phyloP scores from a whole-genome alignment of 2,329 filamentous ascomycete species.

The Ascochyta lentis region DNA sequence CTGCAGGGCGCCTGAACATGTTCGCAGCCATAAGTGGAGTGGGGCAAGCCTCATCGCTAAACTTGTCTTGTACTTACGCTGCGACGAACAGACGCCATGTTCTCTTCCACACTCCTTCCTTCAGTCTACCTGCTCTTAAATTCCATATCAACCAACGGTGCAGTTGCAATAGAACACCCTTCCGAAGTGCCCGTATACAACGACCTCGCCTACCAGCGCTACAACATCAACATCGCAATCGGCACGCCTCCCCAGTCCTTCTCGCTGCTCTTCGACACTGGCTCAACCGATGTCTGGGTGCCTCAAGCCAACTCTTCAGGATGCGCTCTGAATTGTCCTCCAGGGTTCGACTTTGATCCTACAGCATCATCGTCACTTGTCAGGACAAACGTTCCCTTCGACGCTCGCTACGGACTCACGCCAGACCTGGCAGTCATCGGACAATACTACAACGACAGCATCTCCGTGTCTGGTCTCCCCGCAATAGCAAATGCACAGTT shows the following conservation, averaged over 20 bases:
- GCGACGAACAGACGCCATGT: not conserved
- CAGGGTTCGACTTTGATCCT: conserved; percentile 6
- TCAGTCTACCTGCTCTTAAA: not conserved
- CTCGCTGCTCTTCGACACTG: conserved; percentile 19
- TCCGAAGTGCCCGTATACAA: conserved; percentile 6
- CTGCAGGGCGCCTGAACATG: not conserved
- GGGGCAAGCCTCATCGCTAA: not conserved
- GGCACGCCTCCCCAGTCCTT: conserved; percentile 20
- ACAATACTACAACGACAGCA: conserved; percentile 21
- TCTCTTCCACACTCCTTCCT: not conserved
- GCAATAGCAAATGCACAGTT: conserved; percentile 3
- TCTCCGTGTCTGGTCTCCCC: not conserved
- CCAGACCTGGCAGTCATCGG: conserved; percentile 20
- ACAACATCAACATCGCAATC: conserved; percentile 16
- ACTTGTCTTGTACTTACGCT: not conserved
- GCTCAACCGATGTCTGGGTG: conserved; percentile 19
- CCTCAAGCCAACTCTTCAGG: conserved; percentile 17
- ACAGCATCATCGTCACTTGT: not conserved
- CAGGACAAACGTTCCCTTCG: conserved; percentile 7
- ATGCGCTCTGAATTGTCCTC: conserved; percentile 17
- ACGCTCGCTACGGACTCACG: conserved; percentile 22
- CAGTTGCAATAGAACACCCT: not conserved
- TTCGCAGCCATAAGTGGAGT: not conserved
- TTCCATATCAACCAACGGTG: not conserved
- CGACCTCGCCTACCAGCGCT: conserved; percentile 15